These are phyloP conservation scores for Penicillium waksmanii DNA, from an alignment of 495 filamentous ascomycete genomes.

Conservation along the genomic window DNA sequence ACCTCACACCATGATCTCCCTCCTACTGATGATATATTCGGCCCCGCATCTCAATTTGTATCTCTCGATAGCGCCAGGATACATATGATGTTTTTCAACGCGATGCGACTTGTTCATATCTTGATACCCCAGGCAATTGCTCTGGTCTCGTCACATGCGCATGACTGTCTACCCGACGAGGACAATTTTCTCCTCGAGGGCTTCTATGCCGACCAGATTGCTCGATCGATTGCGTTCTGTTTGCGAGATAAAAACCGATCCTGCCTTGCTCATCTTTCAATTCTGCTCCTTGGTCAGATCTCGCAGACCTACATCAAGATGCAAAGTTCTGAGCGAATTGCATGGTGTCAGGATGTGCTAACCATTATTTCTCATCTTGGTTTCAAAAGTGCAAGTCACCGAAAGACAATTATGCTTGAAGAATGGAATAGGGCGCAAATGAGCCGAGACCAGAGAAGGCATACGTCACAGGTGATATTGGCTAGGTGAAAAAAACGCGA, in stretches of 20 bases:
- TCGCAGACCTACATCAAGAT: background rate
- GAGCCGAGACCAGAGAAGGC: background rate
- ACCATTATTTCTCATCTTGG: background rate
- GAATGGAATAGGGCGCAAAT: background rate
- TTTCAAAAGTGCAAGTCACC: background rate
- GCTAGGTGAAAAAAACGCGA: too few species aligned
- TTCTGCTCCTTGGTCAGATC: background rate
- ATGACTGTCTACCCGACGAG: background rate
- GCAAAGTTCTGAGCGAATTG: background rate
- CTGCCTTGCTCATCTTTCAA: background rate
- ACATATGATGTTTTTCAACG: background rate
- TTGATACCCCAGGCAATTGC: background rate
- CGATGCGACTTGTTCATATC: background rate
- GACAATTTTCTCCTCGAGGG: background rate
- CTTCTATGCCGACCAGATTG: conserved; percentile 1
- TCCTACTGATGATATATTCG: background rate
- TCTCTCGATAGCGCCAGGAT: background rate
- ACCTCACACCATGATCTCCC: background rate
- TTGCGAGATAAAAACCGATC: background rate
- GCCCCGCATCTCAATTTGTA: background rate
- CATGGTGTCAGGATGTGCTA: background rate
- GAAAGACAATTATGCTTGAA: background rate
- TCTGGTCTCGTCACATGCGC: background rate
- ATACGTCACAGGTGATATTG: too few species aligned
- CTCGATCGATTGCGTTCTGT: background rate